Percentiles rank a stretch among this genome's conserved stretches.
Conservation (phyloP, 768 basidiomycete species). For the Mycena venus region DNA sequence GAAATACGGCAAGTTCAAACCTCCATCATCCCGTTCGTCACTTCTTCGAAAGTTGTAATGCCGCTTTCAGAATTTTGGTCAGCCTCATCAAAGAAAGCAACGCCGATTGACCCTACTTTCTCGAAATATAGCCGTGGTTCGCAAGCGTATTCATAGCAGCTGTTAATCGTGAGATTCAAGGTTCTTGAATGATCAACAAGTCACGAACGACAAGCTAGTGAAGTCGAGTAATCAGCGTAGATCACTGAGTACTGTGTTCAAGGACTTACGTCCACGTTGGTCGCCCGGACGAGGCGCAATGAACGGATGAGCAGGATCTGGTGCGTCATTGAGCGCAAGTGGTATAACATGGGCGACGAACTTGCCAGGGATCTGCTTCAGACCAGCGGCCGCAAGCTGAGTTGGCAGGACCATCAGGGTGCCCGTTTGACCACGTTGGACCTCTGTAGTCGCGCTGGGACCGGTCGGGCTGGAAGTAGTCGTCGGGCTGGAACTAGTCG, state of each 20-base stretch:
- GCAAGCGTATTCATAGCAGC: constrained; percentile 35
- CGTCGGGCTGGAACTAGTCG: too few species aligned
- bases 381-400: constrained; percentile 26
- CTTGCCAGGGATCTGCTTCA: constrained; percentile 30
- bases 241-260: not conserved
- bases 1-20: too few species aligned
- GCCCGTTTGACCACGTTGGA: constrained; percentile 29
- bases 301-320: constrained; percentile 32
- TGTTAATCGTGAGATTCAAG: not conserved
- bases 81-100: too few species aligned
- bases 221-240: not conserved
- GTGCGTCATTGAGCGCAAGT: not conserved
- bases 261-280: constrained; percentile 30
- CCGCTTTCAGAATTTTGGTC: constrained; percentile 13
- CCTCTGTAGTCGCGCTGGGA: constrained; percentile 29
- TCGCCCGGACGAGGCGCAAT: constrained; percentile 31
- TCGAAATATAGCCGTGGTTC: constrained; percentile 28
- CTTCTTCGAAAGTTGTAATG: too few species aligned
- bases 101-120: constrained; percentile 21
- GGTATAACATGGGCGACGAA: not conserved
- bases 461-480: too few species aligned
- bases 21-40: too few species aligned
- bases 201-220: constrained; percentile 33
- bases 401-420: constrained; percentile 20
- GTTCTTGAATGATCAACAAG: too few species aligned